A percentile compares a stretch with the other conserved stretches of the same genome.
These are phyloP conservation scores for Penicillium olsonii DNA, from an alignment of 2,329 filamentous ascomycete genomes.

Conservation along the genomic window DNA sequence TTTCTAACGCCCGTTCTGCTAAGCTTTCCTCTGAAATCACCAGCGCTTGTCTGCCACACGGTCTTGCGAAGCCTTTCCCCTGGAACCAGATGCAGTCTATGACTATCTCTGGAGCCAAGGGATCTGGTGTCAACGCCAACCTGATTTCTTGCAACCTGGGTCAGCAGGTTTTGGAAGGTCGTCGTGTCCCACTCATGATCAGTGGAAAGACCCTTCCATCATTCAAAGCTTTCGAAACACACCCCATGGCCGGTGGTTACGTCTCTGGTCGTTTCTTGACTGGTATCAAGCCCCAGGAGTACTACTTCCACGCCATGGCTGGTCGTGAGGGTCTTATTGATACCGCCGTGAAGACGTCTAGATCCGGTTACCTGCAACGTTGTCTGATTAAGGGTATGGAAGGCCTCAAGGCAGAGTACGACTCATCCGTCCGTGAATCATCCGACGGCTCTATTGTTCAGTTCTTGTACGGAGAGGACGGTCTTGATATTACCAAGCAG, in stretches of 20 bases:
- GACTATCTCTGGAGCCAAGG: slow-evolving; percentile 96
- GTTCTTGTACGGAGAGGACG: slow-evolving; percentile 96
- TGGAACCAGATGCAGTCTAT: slow-evolving; percentile 99
- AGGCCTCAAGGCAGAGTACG: slow-evolving; percentile 86
- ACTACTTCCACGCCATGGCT: slow-evolving; percentile 99
- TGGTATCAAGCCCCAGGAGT: slow-evolving; percentile 94
- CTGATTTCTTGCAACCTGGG: slow-evolving; percentile 97
- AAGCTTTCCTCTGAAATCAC: slow-evolving; percentile 78
- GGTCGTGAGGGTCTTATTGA: slow-evolving; percentile 97
- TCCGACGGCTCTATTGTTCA: slow-evolving; percentile 91
- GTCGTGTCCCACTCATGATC: slow-evolving; percentile 94
- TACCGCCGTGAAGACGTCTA: slow-evolving; percentile 96
- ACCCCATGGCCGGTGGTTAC: slow-evolving; percentile 87
- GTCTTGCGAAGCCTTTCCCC: slow-evolving; percentile 88
- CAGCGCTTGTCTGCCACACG: slow-evolving; percentile 73
- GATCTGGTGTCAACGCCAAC: slow-evolving; percentile 88
- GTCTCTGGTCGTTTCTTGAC: slow-evolving; percentile 97
- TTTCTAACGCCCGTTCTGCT: slow-evolving; percentile 73
- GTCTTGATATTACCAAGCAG: slow-evolving; percentile 89
- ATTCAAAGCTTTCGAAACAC: slow-evolving; percentile 88
- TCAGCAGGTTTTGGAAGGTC: slow-evolving; percentile 92
- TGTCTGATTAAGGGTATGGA: slow-evolving; percentile 99
- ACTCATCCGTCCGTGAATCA: slow-evolving; percentile 83
- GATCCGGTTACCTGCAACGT: slow-evolving; percentile 92
- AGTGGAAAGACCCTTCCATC: slow-evolving; percentile 95